Evolutionary conservation across 352 stramenopile genomes (phyloP), one percentile per base, ranked within the genome.

Genomic region (Phytophthora parvispora): DNA sequence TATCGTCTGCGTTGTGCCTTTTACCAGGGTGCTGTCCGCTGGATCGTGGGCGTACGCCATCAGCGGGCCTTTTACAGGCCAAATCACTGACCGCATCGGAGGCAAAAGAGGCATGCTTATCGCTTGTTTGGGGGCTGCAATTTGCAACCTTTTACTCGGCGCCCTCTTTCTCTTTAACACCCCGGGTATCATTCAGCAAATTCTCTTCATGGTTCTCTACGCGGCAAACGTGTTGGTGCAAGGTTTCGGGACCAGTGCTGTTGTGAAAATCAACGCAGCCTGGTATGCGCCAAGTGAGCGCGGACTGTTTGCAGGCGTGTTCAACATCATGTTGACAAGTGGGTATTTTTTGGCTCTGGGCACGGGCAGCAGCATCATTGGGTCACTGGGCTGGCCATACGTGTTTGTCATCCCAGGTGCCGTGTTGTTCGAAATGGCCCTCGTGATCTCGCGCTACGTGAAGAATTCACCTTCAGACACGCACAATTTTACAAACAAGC

Each of bases 261-360:
- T 92, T 13, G 80, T 92, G 16, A 92, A 92, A 72, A 92, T 90
- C 64, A 90, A 92, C 45, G 84, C 81, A 0, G 81, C 77, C 48
- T 90, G 81, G 81, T 92, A 90, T 71, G 50, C 76, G 25, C 58
- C 80, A 2, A 87, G 56, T 40, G 83, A 92, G 60, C 81, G 84
- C 28, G 78, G 84, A 0, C 68, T 89, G 53, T 92, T 92, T 48
- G 73, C 84, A 0, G 84, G 84, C 3, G 77, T 92, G 1, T 92
- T 90, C 72, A 92, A 92, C 70, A 90, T 92, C 61, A 86, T 90
- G 72, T 64, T 92, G 57, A 89, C 77, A 10, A 89, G 75, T 42
- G 84, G 84, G 20, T 92, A 90, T 65, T 92, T 81, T 49, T 52
- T 92, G 8, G 79, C 84, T 16, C 59, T 92, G 9, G 81, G 84